Evolutionary conservation across 2,329 filamentous ascomycete genomes (phyloP), one percentile per base, ranked within the genome.

Genomic region (Cytospora piceae): DNA sequence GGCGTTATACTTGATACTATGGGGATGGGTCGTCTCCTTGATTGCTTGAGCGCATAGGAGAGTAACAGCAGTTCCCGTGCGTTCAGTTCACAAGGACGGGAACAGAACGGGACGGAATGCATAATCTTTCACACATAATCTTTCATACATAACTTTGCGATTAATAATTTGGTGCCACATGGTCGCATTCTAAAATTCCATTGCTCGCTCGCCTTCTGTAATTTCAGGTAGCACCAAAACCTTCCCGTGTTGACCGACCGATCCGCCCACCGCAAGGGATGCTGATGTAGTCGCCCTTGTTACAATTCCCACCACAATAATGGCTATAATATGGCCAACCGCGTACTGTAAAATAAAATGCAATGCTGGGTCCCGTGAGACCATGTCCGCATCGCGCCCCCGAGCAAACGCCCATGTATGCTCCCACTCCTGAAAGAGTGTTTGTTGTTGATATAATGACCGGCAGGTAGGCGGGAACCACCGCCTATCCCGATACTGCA

Each of bases 381-480:
- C 24, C 27, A 24, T 57, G 39, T 46, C 20, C 56, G 61, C 37
- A 31, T 24, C 52, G 22, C n/a, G 46, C 46, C n/a, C n/a, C n/a
- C n/a, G 46, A 49, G 31, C 29, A 57, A 32, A 57, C 53, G 52
- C 55, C 20, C 52, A 29, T n/a, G 22, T 49, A n/a, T 51, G 34
- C 32, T 24, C 22, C 7, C n/a, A 49, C 46, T 24, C 46, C 46
- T 49, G n/a, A 24, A 49, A 24, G 46, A 14, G 46, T 49, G 22
- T 46, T 9, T 12, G 11, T 29, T 27, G 24, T 8, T 49, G 52
- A 32, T 39, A 24, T 29, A 32, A 63, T 52, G 39, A 63, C 49
- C 52, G 61, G 51, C 53, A 63, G 53, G 34, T 55, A 57, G 53
- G 34, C 22, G 42, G 53, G 29, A 63, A 52, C 60, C 17, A 22